Evolutionary conservation across 148 eudicot species (phyloP), one percentile per base, ranked within the genome.

Genomic region (Rheum nobile): DNA sequence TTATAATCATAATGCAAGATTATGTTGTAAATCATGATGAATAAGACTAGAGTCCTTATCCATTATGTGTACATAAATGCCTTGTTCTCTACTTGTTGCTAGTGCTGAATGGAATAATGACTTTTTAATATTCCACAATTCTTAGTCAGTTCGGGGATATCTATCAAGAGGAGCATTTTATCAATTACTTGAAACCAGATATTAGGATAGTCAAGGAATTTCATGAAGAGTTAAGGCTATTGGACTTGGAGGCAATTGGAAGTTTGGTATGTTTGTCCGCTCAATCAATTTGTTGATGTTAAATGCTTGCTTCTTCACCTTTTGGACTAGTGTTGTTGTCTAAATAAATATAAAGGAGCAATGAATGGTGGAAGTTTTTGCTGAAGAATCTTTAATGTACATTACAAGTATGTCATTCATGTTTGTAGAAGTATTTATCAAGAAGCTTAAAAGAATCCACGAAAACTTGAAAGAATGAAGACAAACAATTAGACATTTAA

Each of bases 81-180:
- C 22, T 54, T 21, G 16, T 22, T 54, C 61, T 54, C 61, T 54
- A 54, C 61, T 54, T 55, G 31, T 28, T 28, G 48, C 8, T 71
- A 72, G 65, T 78, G 34, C 57, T 76, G 47, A 76, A 73, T 78
- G 74, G 87, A 85, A 82, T 74, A 77, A 79, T 91, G 90, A 90
- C 88, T 75, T 78, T 78, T 73, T 78, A 76, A 83, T 85, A 84
- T 85, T 85, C 81, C 90, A 72, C 81, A 80, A 82, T 86, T 84
- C 86, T 82, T 90, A 95, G 99, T 84, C 97, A 90, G 83, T 95
- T 95, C 85, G 84, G 89, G n/a, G n/a, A n/a, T n/a, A n/a, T n/a
- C n/a, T n/a, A n/a, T n/a, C n/a, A n/a, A n/a, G n/a, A n/a, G n/a
- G 90, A 91, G 71, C 84, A 88, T 80, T 95, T 95, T 78, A 87